Evolutionary conservation across 75 land plant genomes (phyloP).

Genomic region (Larix kaempferi): DNA sequence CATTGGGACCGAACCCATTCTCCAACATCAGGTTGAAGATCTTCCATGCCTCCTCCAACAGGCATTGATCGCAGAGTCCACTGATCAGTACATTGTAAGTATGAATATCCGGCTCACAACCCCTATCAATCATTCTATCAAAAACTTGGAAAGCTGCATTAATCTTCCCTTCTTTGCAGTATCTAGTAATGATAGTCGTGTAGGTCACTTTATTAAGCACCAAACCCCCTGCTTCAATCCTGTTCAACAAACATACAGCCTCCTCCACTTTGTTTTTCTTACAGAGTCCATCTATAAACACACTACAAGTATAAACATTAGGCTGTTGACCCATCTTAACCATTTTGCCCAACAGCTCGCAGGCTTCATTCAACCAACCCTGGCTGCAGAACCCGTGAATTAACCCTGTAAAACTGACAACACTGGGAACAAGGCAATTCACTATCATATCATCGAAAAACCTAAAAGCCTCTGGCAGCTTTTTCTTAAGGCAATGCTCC

Average conservation of each 20-base stretch:
- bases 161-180: constrained; percentile 30
- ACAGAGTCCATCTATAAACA: no score
- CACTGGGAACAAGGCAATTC: no score
- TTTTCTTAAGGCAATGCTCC: no score
- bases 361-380: no score
- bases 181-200: constrained; percentile 22
- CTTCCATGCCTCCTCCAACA: constrained; percentile 23
- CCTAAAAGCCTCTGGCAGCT: no score
- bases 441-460: no score
- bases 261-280: no score
- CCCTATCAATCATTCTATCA: constrained; percentile 9
- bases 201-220: constrained; percentile 1
- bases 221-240: no score
- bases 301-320: constrained; percentile 21
- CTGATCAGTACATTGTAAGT: constrained; percentile 17
- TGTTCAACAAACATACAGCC: no score
- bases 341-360: no score
- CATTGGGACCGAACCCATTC: constrained; percentile 17
- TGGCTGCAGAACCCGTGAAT: no score
- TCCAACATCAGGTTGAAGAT: constrained; percentile 30
- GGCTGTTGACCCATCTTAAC: constrained; percentile 7
- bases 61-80: constrained; percentile 18
- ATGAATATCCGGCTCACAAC: constrained; percentile 14
- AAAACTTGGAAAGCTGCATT: constrained; percentile 17
- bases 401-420: no score